Percentiles rank a stretch among this genome's conserved stretches.
Evolutionary conservation across 352 stramenopile species (phyloP).

Genomic region (Globisporangium acanthophoron): DNA sequence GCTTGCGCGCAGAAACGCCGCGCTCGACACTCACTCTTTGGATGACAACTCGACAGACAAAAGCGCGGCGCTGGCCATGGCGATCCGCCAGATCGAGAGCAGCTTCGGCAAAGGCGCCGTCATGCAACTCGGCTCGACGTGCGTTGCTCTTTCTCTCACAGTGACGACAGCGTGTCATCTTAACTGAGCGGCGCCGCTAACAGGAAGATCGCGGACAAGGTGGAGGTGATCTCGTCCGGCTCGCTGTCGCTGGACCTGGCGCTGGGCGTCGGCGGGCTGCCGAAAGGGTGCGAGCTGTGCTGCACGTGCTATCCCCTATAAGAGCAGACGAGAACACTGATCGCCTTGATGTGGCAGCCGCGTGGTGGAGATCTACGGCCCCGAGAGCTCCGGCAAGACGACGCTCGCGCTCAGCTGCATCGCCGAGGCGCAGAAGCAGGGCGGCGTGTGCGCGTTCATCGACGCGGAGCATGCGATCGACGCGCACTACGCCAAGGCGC

Average conservation of each 20-base stretch:
- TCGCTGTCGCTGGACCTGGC: constrained; percentile 92
- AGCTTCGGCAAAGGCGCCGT: constrained; percentile 95
- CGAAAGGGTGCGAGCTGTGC: constrained; percentile 67
- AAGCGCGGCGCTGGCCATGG: constrained; percentile 89
- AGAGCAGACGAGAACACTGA: too few relatives aligned
- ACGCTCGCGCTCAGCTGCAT: constrained; percentile 97
- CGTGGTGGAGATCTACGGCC: constrained; percentile 98
- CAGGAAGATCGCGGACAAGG: constrained; percentile 79
- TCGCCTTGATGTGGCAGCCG: constrained; percentile 41
- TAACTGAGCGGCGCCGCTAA: too few relatives aligned
- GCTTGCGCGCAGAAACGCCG: too few relatives aligned
- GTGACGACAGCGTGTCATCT: neutral
- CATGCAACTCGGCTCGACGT: constrained; percentile 93
- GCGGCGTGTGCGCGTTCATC: constrained; percentile 96
- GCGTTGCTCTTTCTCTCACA: constrained; percentile 6
- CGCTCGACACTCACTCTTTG: neutral
- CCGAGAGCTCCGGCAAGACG: constrained; percentile 97
- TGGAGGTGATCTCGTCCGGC: constrained; percentile 93
- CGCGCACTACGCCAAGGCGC: constrained; percentile 90
- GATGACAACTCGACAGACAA: constrained; percentile 34
- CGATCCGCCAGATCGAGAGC: constrained; percentile 94
- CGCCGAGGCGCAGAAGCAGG: constrained; percentile 93
- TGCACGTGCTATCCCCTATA: neutral
- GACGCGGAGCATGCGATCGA: constrained; percentile 99
- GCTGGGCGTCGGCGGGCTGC: constrained; percentile 91